phyloP scores from a whole-genome alignment of 2,329 filamentous ascomycete genomes.

The Sphaceloma murrayae region DNA sequence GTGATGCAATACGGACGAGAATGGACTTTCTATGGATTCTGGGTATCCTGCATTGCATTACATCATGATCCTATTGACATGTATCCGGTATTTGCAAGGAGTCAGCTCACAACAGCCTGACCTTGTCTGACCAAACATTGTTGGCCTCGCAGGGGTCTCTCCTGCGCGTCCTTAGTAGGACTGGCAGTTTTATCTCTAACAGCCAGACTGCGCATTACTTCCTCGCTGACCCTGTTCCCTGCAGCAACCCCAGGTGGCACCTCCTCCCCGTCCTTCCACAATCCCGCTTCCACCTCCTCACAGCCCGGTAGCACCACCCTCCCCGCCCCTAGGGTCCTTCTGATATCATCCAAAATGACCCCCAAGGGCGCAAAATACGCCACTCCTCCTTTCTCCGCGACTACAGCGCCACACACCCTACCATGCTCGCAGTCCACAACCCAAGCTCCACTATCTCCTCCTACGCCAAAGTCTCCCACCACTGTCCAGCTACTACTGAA shows the following conservation, averaged over 20 bases:
- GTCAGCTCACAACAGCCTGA: slow-evolving; percentile 6
- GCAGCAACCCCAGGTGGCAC: background rate
- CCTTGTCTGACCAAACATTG: background rate
- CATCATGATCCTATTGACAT: background rate
- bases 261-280: background rate
- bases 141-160: too few relatives aligned
- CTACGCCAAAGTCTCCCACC: slow-evolving; percentile 49
- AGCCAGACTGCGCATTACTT: background rate
- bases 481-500: slow-evolving; percentile 65
- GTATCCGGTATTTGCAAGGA: background rate
- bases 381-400: slow-evolving; percentile 64
- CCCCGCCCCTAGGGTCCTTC: slow-evolving; percentile 60
- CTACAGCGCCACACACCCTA: slow-evolving; percentile 75
- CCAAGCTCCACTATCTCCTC: slow-evolving; percentile 90
- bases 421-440: slow-evolving; percentile 72
- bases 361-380: slow-evolving; percentile 97
- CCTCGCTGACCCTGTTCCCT: background rate
- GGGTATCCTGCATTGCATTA: background rate
- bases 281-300: background rate
- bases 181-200: background rate
- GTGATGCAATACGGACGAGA: too few relatives aligned
- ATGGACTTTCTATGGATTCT: background rate
- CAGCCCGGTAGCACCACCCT: slow-evolving; percentile 60
- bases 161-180: background rate
- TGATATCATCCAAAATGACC: slow-evolving; percentile 75